Percentiles rank a stretch among this genome's conserved stretches.
Conservation (phyloP, 164 flowering plant genomes). For the Vitis labrusca region DNA sequence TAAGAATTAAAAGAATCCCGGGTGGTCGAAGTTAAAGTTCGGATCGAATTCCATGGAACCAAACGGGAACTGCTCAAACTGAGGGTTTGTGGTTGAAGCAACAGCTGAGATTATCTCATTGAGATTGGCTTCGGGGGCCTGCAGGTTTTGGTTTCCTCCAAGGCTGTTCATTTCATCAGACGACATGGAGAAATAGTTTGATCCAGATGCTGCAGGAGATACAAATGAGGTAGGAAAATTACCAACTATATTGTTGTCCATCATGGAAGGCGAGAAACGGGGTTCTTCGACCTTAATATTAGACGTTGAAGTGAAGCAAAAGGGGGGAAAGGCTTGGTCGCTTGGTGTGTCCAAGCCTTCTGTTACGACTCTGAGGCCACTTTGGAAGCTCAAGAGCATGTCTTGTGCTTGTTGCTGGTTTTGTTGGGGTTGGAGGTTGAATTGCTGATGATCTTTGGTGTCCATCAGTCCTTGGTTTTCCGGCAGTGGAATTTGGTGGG, state of each 20-base stretch:
- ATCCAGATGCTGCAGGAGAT: conserved; percentile 22
- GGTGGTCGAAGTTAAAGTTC: conserved; percentile 25
- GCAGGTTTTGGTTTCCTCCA: conserved; percentile 11
- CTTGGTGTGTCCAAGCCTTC: conserved; percentile 10
- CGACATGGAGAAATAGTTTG: conserved; percentile 20
- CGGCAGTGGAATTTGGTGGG: conserved; percentile 7
- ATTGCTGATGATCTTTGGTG: conserved; percentile 6
- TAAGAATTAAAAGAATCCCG: conserved; percentile 9
- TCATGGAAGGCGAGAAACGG: not conserved
- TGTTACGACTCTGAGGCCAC: conserved; percentile 32
- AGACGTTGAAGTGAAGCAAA: conserved; percentile 22
- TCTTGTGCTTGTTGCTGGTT: conserved; percentile 21
- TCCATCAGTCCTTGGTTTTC: conserved; percentile 5
- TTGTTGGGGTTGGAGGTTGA: conserved; percentile 3
- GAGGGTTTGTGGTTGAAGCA: conserved; percentile 27
- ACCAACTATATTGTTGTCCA: conserved; percentile 4
- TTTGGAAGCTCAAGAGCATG: conserved; percentile 25
- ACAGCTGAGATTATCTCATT: conserved; percentile 17
- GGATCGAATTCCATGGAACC: conserved; percentile 25
- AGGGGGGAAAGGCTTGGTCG: not conserved
- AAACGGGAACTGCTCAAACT: conserved; percentile 17
- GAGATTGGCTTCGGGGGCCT: conserved; percentile 8
- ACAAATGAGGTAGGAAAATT: conserved; percentile 13
- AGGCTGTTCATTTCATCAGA: not conserved
- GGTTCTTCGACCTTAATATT: not conserved